Evolutionary conservation across 441 rosid species (phyloP).

Genomic region (Kokia cookei): DNA sequence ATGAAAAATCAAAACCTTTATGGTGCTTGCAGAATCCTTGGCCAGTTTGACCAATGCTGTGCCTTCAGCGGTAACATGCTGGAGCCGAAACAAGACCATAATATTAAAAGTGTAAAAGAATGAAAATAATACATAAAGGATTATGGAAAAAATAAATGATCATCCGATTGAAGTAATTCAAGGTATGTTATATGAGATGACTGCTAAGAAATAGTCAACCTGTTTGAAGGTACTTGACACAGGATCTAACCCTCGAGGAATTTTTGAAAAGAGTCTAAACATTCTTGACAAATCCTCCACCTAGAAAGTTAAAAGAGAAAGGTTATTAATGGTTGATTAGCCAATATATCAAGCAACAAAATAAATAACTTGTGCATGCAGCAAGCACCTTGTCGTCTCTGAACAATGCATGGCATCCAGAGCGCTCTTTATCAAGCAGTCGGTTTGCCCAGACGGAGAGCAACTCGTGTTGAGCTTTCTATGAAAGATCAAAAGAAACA

Average conservation of each 20-base stretch:
- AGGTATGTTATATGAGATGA: not conserved
- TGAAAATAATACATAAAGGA: not conserved
- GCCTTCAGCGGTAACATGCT: constrained; percentile 53
- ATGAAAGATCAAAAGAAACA: not conserved
- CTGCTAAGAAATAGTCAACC: constrained; percentile 14
- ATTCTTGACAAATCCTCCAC: constrained; percentile 46
- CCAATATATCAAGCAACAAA: constrained; percentile 8
- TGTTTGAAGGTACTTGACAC: constrained; percentile 36
- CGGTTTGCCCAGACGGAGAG: constrained; percentile 34
- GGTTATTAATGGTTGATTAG: not conserved
- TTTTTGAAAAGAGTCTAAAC: constrained; percentile 35
- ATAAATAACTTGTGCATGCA: not conserved
- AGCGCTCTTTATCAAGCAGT: constrained; percentile 41
- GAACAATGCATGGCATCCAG: constrained; percentile 47
- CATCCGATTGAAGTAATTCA: not conserved
- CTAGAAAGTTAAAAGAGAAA: constrained; percentile 14
- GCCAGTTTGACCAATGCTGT: constrained; percentile 46
- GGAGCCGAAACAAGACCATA: constrained; percentile 1
- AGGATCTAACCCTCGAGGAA: constrained; percentile 35
- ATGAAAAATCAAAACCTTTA: constrained; percentile 32
- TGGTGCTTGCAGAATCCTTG: constrained; percentile 47
- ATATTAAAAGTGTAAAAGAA: not conserved
- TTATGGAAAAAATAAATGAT: not conserved
- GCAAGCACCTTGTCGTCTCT: constrained; percentile 41
- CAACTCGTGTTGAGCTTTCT: constrained; percentile 39